Evolutionary conservation across 768 basidiomycete genomes (phyloP), one percentile per base, ranked within the genome.

Genomic region (Suillus plorans): DNA sequence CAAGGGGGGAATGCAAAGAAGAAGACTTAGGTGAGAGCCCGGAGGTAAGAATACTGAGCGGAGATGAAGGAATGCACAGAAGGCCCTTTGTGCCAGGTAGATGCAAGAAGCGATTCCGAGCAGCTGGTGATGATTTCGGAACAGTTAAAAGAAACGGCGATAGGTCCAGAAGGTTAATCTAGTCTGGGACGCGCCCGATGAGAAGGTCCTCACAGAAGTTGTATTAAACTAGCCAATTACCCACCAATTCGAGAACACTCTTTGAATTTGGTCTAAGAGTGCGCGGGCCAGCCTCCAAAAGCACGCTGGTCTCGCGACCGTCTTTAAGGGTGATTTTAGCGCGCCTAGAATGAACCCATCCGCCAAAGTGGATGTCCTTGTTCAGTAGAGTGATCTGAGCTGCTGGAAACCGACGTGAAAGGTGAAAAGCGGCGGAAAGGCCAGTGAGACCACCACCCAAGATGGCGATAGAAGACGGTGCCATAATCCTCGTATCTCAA

Each of bases 271-370:
- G 94, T 44, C 95, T 78, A 37, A 99, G 79, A 18, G 93, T 96
- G 47, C 96, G 80, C 31, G 97, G 95, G 1, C 97, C 97, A 28
- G 85, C 82, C 79, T 99, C 97, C 6, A 98, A 79, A 4, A 92
- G 72, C 12, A 95, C 82, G 5, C 73, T 71, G 14, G 77, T 79
- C 8, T 72, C 73, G 47, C 73, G 68, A 47, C 64, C 73, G 18
- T 71, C 68, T 37, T 73, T 68, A 50, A 68, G 60, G 5, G 76
- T 71, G 10, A 91, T 68, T 9, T 77, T 68, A 25, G 89, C 80
- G 20, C 83, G 82, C 63, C 87, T 82, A 58, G 85, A 90, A 61
- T 78, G 81, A 1, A 94, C 84, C 96, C 95, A 98, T n/a, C 97
- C 97, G 14, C 97, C 97, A 5, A 90, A 74, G 2, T 86, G 80